Evolutionary conservation across 768 basidiomycete species (phyloP).

Genomic region (Cantharellus cinnabarinus): DNA sequence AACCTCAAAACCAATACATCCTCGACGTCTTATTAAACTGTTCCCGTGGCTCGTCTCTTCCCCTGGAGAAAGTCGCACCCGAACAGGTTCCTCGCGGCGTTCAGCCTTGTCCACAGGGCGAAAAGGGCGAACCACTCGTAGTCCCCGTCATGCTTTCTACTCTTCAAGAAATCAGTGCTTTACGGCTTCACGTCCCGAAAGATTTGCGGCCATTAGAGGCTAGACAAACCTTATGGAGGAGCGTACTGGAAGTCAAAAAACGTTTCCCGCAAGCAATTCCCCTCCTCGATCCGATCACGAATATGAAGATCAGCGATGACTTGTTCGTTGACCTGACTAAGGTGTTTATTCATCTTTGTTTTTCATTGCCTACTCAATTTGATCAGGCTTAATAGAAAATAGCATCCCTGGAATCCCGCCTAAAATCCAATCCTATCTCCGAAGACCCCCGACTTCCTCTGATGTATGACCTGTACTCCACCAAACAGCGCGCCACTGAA

Average conservation of each 20-base stretch:
- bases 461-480: conserved; percentile 58
- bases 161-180: conserved; percentile 64
- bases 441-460: conserved; percentile 58
- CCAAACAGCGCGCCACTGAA: conserved; percentile 50
- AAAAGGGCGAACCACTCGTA: conserved; percentile 67
- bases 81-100: conserved; percentile 44
- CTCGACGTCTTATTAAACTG: conserved; percentile 81
- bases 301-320: conserved; percentile 91
- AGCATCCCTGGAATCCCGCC: conserved; percentile 65
- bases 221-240: conserved; percentile 75
- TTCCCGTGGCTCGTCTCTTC: conserved; percentile 34
- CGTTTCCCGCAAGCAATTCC: conserved; percentile 77
- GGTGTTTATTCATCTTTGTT: conserved; percentile 22
- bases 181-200: conserved; percentile 77
- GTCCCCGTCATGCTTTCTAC: conserved; percentile 79
- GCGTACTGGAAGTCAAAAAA: conserved; percentile 73
- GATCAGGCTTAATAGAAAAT: conserved; percentile 49
- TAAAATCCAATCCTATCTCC: conserved; percentile 62
- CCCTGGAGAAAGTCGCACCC: conserved; percentile 33
- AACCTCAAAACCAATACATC: conserved; percentile 75
- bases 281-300: conserved; percentile 74
- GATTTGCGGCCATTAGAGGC: conserved; percentile 60
- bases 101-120: conserved; percentile 46
- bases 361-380: background rate
- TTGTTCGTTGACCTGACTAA: conserved; percentile 75